A percentile compares a stretch with the other conserved stretches of the same genome.
These are phyloP conservation scores for Ceratobasidium sp. DNA, from an alignment of 1,284 basidiomycete species.

Conservation along the genomic window DNA sequence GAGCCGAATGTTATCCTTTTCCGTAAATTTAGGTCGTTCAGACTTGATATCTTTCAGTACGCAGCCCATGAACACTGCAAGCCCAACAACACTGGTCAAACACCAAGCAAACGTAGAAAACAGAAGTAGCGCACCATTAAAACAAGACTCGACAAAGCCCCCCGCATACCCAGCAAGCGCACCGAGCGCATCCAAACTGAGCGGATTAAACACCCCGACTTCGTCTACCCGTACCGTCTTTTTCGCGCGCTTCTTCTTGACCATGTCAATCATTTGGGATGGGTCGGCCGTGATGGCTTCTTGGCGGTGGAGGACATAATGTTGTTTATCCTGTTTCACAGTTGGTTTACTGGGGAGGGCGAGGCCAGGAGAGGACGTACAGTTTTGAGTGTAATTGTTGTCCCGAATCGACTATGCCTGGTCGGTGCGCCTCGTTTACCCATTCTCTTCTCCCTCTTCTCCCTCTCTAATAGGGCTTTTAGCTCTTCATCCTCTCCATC, in stretches of 20 bases:
- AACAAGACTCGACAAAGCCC: constrained; percentile 82
- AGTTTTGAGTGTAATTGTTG: constrained; percentile 83
- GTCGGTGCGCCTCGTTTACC: constrained; percentile 72
- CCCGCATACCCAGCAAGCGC: constrained; percentile 76
- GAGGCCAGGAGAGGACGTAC: constrained; percentile 45
- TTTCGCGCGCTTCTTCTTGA: constrained; percentile 75
- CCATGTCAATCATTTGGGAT: constrained; percentile 81
- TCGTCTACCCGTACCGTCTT: constrained; percentile 74
- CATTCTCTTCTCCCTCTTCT: constrained; percentile 39
- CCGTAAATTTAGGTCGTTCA: constrained; percentile 88
- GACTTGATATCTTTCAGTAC: constrained; percentile 93
- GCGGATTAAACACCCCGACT: constrained; percentile 76
- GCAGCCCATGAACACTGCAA: constrained; percentile 81
- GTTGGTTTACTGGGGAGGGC: neutral
- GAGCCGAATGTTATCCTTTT: constrained; percentile 89
- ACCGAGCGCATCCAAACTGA: constrained; percentile 78
- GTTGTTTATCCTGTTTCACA: constrained; percentile 56
- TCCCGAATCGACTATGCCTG: constrained; percentile 93
- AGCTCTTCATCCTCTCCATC: constrained; percentile 46
- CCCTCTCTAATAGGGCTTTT: constrained; percentile 46
- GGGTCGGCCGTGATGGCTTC: constrained; percentile 82
- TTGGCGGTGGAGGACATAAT: constrained; percentile 82
- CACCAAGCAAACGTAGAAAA: constrained; percentile 14
- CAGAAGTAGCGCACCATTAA: constrained; percentile 77
- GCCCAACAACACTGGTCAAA: constrained; percentile 8